Conservation (phyloP, 192 early-diverging fungal species). For the Coemansia sp. region DNA sequence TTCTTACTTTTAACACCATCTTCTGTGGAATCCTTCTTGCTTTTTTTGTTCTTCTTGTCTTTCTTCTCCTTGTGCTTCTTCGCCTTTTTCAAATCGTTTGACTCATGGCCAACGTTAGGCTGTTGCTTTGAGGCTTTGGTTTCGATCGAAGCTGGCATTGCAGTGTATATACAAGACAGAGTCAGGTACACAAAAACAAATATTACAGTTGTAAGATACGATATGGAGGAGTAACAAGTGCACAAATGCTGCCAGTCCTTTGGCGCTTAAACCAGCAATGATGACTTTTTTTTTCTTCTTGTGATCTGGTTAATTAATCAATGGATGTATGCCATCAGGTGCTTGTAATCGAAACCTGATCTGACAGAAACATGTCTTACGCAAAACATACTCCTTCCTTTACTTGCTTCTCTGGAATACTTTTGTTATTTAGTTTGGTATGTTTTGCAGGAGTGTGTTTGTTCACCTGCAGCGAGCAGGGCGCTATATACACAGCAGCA, state of each 20-base stretch:
- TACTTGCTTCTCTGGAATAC: background rate
- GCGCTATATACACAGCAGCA: background rate
- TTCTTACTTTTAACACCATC: conserved; percentile 34
- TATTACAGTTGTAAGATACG: conserved; percentile 3
- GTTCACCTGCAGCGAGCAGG: background rate
- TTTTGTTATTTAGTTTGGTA: background rate
- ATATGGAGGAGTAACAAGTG: background rate
- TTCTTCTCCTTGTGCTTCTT: conserved; percentile 35
- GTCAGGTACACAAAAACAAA: conserved; percentile 3
- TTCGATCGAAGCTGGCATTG: background rate
- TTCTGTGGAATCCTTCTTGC: conserved; percentile 28
- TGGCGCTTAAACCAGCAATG: background rate
- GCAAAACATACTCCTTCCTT: background rate
- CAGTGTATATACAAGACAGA: conserved; percentile 20
- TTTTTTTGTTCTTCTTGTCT: conserved; percentile 33
- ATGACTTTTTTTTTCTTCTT: conserved; percentile 6
- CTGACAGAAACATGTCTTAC: background rate
- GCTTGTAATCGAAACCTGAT: background rate
- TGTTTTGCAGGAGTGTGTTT: conserved; percentile 5
- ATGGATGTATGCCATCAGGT: background rate
- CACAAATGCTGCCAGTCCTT: conserved; percentile 13
- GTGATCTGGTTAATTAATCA: background rate
- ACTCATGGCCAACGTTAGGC: background rate
- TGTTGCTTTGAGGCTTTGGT: conserved; percentile 1
- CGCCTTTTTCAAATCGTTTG: conserved; percentile 8